Base-by-base conservation (phyloP, 495 filamentous ascomycete genomes). In the Tuber microsphaerosporum region DNA sequence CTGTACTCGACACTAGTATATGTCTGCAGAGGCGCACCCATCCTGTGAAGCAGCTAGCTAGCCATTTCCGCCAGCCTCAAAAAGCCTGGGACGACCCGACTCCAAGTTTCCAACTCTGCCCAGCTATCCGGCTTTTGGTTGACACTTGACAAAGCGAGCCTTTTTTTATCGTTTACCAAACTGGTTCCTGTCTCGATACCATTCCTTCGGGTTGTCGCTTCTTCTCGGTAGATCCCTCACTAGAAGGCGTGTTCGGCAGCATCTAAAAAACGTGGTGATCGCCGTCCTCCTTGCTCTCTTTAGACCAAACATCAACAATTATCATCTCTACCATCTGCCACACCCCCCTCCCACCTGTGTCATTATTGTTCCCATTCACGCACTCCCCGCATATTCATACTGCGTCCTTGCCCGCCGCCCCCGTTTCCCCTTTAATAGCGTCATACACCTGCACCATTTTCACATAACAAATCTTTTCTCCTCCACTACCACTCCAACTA, bases 31-130 rank as follows among this genome's bases (percentile, higher is more conserved):
- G 74, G 76, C 76, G 77, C 77, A 70, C 72, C 78, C 77, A 72
- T 79, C 74, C 75, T 79, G 72, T 72, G 48, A 56, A 56, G 48
- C 22, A 56, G 22, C 48, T 20, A 14, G 72, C 76, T 76, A 79
- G 77, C 77, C 77, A 79, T 79, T 79, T 77, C 77, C 76, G 77
- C 78, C 77, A 79, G 77, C 76, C 76, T 79, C 77, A 56, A 42
- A 70, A 73, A 79, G 73, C 76, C 26, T 34, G 56, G 56, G 56
- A 65, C 56, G 56, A 65, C 72, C 76, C 72, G 74, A 56, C 34
- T 71, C 69, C 73, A 26, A 61, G 51, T 9, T 61, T 61, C 51
- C 56, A 34, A 65, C 56, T 17, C 26, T 31, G 17, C 56, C 56
- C 26, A 65, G 56, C 56, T 34, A 14, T 34, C 56, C 3, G 56